Evolutionary conservation across 192 early-diverging fungal species (phyloP).

Genomic region (Coemansia sp.): DNA sequence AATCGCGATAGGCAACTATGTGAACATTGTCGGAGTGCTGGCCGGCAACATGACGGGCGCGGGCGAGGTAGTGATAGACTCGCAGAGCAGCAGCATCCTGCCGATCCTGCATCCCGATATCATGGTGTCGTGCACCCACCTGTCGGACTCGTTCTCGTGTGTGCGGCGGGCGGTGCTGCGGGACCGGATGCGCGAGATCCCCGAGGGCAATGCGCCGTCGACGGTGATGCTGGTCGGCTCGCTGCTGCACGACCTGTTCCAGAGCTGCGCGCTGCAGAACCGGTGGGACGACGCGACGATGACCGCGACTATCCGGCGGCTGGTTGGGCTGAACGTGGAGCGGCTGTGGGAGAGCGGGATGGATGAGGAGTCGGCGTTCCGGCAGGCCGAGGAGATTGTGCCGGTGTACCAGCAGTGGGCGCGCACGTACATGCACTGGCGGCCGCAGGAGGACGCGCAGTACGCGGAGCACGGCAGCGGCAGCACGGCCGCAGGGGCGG

Average conservation of each 20-base stretch:
- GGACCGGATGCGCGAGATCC: slow-evolving; percentile 56
- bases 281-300: slow-evolving; percentile 61
- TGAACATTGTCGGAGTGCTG: slow-evolving; percentile 49
- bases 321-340: slow-evolving; percentile 58
- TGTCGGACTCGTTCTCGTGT: slow-evolving; percentile 76
- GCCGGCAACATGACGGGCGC: background rate
- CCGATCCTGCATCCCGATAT: slow-evolving; percentile 80
- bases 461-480: slow-evolving; percentile 14
- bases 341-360: slow-evolving; percentile 73
- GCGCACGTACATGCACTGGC: slow-evolving; percentile 39
- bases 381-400: slow-evolving; percentile 54
- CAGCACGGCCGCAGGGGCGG: background rate
- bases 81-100: slow-evolving; percentile 49
- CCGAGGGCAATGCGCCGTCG: slow-evolving; percentile 45
- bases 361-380: slow-evolving; percentile 54
- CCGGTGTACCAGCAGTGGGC: slow-evolving; percentile 58
- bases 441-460: slow-evolving; percentile 11
- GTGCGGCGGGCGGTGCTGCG: slow-evolving; percentile 76
- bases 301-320: slow-evolving; percentile 37
- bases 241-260: slow-evolving; percentile 82
- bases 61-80: slow-evolving; percentile 55
- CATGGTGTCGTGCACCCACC: slow-evolving; percentile 71
- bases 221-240: slow-evolving; percentile 71
- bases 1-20: slow-evolving; percentile 60
- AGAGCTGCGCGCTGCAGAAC: slow-evolving; percentile 57